A percentile compares a stretch with the other conserved stretches of the same genome.
These are phyloP conservation scores for Beta lomatogona DNA, from an alignment of 179 eudicot genomes.

Conservation along the genomic window DNA sequence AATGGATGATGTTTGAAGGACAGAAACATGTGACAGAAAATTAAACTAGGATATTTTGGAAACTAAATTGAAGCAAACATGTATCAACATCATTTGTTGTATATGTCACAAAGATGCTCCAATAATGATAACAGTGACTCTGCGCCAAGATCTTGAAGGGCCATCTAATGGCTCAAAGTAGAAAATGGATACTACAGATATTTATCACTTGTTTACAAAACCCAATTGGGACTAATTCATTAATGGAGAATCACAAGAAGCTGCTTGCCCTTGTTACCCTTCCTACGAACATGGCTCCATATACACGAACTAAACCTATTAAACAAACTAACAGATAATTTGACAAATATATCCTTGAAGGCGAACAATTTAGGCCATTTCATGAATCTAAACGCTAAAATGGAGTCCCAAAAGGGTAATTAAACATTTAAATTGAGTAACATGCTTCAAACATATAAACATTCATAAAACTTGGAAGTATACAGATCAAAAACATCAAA, in stretches of 20 bases:
- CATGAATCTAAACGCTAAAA: neutral
- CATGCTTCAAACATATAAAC: neutral
- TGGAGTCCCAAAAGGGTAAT: neutral
- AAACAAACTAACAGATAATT: no score
- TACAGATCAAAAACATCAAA: conserved; percentile 11
- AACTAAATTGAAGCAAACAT: neutral
- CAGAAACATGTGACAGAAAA: neutral
- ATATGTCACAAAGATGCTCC: neutral
- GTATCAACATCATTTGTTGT: no score
- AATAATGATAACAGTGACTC: neutral
- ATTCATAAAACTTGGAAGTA: conserved; percentile 14
- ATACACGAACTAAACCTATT: neutral
- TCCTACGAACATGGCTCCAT: neutral
- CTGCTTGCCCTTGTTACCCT: no score
- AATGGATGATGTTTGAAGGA: neutral
- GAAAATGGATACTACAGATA: no score
- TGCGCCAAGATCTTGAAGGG: no score
- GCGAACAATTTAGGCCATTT: neutral
- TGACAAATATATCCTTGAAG: neutral
- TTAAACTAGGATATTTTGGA: neutral
- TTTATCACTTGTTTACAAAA: no score
- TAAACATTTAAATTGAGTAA: neutral
- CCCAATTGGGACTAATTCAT: no score
- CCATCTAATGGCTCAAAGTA: no score
- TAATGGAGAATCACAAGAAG: no score